Base-by-base conservation (phyloP, 73 alveolate species). In the Paramecium tetraurelia region DNA sequence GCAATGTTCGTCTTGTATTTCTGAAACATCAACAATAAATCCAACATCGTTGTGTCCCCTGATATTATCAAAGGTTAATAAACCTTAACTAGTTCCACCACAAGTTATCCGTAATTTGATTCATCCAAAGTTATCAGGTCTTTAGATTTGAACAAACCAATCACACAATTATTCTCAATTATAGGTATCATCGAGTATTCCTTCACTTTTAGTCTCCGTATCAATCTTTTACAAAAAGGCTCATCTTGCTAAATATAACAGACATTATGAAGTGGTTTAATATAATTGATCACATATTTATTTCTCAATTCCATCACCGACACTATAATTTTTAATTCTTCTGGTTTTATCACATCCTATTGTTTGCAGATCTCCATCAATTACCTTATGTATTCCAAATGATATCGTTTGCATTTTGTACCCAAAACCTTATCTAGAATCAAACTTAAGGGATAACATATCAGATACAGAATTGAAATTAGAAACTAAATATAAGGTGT, bases 401-500 rank as follows among this genome's bases (percentile, higher is more conserved):
- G 90, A 35, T 80, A 80, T 22, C 75, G 20, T 44, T 80, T 44
- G 14, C 29, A 11, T 44, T 22, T 41, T 44, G 58, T 22, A 5
- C 98, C 98, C 11, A 96, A 63, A 16, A 96, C 31, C 11, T 48
- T 59, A 85, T 96, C 98, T 33, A 77, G 20, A 58, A 97, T 94
- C 63, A 94, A 93, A 21, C 97, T 48, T 7, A 96, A 86, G 12
- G 98, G 97, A 58, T 85, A 96, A 20, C 94, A 86, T 2, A 96
- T 46, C 5, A 95, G 31, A 41, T 94, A 94, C 7, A 86, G 36
- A 5, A 92, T 29, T 16, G 94, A 38, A 93, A 87, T 92, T 35
- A 94, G 27, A 20, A 95, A 85, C 68, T 92, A 92, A 33, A 96
- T 95, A 40, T 95, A 77, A 20, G 99, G 98, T 12, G 98, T 98